Conservation (phyloP, 139 green algal species). For the Chlamydomonas eustigma region DNA sequence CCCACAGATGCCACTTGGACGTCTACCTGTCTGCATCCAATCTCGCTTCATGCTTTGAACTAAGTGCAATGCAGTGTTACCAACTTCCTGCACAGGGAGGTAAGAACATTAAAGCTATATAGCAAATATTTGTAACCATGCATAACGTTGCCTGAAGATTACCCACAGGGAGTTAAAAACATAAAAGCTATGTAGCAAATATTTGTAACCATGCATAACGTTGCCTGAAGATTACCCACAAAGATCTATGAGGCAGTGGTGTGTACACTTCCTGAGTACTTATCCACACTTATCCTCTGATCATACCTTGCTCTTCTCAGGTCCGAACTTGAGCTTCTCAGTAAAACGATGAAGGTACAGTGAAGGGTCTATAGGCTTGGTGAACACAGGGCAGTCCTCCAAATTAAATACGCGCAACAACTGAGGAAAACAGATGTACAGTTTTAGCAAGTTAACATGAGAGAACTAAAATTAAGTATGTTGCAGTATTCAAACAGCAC, state of each 20-base stretch:
- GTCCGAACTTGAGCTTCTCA: constrained; percentile 52
- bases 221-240: too few relatives aligned
- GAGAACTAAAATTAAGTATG: too few relatives aligned
- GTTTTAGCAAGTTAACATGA: too few relatives aligned
- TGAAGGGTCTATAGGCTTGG: constrained; percentile 85
- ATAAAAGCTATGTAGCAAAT: too few relatives aligned
- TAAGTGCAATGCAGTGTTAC: constrained; percentile 39
- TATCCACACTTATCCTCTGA: too few relatives aligned
- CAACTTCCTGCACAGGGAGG: neutral
- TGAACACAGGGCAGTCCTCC: constrained; percentile 79
- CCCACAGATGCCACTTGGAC: constrained; percentile 88
- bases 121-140: too few relatives aligned
- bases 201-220: too few relatives aligned
- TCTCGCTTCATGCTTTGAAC: constrained; percentile 97
- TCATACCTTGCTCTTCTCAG: constrained; percentile 3
- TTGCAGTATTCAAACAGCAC: too few relatives aligned
- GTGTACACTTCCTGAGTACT: too few relatives aligned
- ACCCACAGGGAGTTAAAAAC: too few relatives aligned
- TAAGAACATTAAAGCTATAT: neutral
- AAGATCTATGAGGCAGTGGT: too few relatives aligned
- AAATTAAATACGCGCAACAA: constrained; percentile 83
- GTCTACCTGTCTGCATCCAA: constrained; percentile 96
- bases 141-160: too few relatives aligned
- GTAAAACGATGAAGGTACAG: constrained; percentile 95
- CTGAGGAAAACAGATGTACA: constrained; percentile 58